Percentiles rank a stretch among this genome's conserved stretches.
Conservation (phyloP, 192 early-diverging fungal species). For the Podila epigama region DNA sequence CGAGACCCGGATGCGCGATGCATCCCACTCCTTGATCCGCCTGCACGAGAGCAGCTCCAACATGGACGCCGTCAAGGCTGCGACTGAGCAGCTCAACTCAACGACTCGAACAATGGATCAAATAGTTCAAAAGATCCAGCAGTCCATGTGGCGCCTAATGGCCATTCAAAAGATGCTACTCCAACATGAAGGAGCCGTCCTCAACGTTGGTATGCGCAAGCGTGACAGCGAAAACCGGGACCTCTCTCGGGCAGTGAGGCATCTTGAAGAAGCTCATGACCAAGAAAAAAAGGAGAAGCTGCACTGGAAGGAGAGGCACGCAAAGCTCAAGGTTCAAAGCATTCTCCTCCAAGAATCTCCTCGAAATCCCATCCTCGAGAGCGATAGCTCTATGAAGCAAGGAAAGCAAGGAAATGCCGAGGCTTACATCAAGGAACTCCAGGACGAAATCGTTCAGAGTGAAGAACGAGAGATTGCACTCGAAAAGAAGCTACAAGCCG, state of each 20-base stretch:
- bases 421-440: slow-evolving; percentile 28
- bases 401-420: slow-evolving; percentile 14
- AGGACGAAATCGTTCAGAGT: slow-evolving; percentile 24
- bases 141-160: slow-evolving; percentile 23
- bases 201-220: slow-evolving; percentile 29
- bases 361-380: background rate
- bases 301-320: slow-evolving; percentile 37
- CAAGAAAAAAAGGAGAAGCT: slow-evolving; percentile 39
- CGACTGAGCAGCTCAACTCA: slow-evolving; percentile 16
- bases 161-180: slow-evolving; percentile 17
- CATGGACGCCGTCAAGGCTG: slow-evolving; percentile 10
- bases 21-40: slow-evolving; percentile 29
- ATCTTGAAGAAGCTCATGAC: slow-evolving; percentile 12
- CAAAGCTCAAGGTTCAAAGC: slow-evolving; percentile 37
- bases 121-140: slow-evolving; percentile 18
- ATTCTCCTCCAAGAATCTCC: slow-evolving; percentile 10
- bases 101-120: slow-evolving; percentile 25
- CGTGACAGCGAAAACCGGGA: slow-evolving; percentile 37
- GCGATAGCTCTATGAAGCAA: background rate
- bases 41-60: slow-evolving; percentile 19
- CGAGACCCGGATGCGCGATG: slow-evolving; percentile 39
- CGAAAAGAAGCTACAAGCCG: slow-evolving; percentile 2
- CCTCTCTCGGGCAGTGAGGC: slow-evolving; percentile 20
- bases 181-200: slow-evolving; percentile 35
- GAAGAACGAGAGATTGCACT: slow-evolving; percentile 11